phyloP scores from a whole-genome alignment of 2,329 filamentous ascomycete species.

The Nemania sp. region DNA sequence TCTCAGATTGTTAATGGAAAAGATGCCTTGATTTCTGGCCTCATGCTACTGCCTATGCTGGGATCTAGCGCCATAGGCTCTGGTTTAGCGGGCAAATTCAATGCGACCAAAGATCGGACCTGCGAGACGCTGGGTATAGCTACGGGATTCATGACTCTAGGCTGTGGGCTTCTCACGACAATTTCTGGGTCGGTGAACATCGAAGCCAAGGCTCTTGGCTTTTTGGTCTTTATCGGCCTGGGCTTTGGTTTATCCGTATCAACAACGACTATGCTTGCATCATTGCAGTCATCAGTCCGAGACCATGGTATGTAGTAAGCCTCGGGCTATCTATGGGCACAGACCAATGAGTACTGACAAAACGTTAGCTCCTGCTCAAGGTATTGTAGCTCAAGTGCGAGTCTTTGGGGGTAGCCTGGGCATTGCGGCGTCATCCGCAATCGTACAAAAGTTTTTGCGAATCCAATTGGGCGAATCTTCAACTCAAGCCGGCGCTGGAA shows the following conservation, averaged over 20 bases:
- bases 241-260: slow-evolving; percentile 55
- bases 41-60: slow-evolving; percentile 58
- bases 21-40: slow-evolving; percentile 49
- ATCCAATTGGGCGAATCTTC: slow-evolving; percentile 35
- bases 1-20: slow-evolving; percentile 55
- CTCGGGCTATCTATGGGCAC: neutral
- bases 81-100: slow-evolving; percentile 47
- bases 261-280: slow-evolving; percentile 51
- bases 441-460: slow-evolving; percentile 44
- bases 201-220: slow-evolving; percentile 52
- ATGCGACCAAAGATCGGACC: slow-evolving; percentile 45
- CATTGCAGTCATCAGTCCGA: slow-evolving; percentile 45
- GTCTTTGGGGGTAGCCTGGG: slow-evolving; percentile 59
- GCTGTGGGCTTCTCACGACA: slow-evolving; percentile 52
- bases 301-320: slow-evolving; percentile 52
- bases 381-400: slow-evolving; percentile 54
- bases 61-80: slow-evolving; percentile 52
- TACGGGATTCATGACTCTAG: slow-evolving; percentile 49
- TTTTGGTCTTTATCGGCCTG: slow-evolving; percentile 54
- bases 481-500: slow-evolving; percentile 22
- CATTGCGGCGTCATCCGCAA: slow-evolving; percentile 55
- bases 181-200: slow-evolving; percentile 40
- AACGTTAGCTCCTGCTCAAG: slow-evolving; percentile 52
- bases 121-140: slow-evolving; percentile 50
- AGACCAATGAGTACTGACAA: slow-evolving; percentile 22